Evolutionary conservation across 1,139 yeast genomes (phyloP).

Genomic region (Candida mesenterica): DNA sequence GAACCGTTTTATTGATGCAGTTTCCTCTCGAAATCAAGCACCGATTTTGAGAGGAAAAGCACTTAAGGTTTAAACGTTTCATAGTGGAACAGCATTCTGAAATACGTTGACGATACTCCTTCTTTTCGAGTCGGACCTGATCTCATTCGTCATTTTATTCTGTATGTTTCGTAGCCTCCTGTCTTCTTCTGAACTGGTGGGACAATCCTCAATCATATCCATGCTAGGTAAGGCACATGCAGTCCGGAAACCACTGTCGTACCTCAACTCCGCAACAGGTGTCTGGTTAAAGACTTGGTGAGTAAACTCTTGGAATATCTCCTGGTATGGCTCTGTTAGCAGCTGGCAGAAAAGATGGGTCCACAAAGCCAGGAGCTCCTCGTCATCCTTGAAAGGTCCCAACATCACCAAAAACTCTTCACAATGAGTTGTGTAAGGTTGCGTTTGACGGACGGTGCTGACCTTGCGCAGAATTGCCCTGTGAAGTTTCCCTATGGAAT

Average conservation of each 20-base stretch:
- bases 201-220: neutral
- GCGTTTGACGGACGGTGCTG: neutral
- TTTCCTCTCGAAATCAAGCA: too few relatives aligned
- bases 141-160: too few relatives aligned
- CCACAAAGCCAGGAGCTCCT: neutral
- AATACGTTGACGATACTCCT: neutral
- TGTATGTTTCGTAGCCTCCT: neutral
- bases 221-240: neutral
- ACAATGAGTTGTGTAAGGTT: neutral
- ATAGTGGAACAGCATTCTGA: neutral
- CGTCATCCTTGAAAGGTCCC: neutral
- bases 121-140: neutral
- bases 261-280: neutral
- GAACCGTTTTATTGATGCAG: too few relatives aligned
- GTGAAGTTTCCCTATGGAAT: neutral
- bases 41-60: too few relatives aligned
- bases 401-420: neutral
- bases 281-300: neutral
- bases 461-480: neutral
- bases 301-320: neutral
- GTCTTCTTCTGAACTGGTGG: neutral
- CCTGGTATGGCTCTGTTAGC: neutral
- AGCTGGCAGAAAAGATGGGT: neutral
- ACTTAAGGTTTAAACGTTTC: neutral
- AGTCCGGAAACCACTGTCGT: neutral